Base-by-base conservation (phyloP, 2,329 filamentous ascomycete species). In the Stemphylium vesicarium region DNA sequence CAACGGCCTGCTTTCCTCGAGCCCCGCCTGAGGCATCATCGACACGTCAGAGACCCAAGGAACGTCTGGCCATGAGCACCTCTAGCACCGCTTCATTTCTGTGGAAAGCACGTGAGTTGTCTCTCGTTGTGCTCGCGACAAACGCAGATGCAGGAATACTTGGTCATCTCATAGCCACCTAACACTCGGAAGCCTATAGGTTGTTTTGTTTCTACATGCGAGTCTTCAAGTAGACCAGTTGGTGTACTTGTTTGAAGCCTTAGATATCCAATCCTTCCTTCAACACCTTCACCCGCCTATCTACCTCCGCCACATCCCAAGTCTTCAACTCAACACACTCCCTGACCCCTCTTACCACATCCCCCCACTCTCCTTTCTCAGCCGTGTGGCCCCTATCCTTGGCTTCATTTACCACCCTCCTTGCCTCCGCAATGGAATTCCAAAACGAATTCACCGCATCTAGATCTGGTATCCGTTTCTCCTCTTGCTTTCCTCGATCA, bases 381-480 rank as follows among this genome's bases (percentile, higher is more conserved):
- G 8, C 33, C 13, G 38, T 48, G 33, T 57, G 38, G n/a, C 46
- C 46, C 16, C 38, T 43, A 5, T 54, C 39, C 39, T 42, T 50
- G 13, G 54, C 65, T 16, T 63, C 49, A n/a, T 48, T 39, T 24
- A 60, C 33, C 31, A 60, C 55, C 16, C 47, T 37, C 11, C 45
- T 59, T 16, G 60, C 66, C 4, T 62, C 52, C 15, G 46, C 16
- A 7, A 63, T 52, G 5, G 36, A 5, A 12, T 50, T 52, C 69
- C 69, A 70, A 40, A 69, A 70, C 5, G 39, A 2, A 9, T 53
- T 35, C 4, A 55, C 42, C 8, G 56, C 45, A 0, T 63, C 57
- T 9, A 54, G 47, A 16, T 43, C 45, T 31, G 60, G 51, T n/a
- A 63, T 68, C n/a, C 13, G 6, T 22, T 22, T 22, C 20, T 22